Conservation (phyloP, 2,329 filamentous ascomycete species). For the Pseudopyrenochaeta lycopersici region DNA sequence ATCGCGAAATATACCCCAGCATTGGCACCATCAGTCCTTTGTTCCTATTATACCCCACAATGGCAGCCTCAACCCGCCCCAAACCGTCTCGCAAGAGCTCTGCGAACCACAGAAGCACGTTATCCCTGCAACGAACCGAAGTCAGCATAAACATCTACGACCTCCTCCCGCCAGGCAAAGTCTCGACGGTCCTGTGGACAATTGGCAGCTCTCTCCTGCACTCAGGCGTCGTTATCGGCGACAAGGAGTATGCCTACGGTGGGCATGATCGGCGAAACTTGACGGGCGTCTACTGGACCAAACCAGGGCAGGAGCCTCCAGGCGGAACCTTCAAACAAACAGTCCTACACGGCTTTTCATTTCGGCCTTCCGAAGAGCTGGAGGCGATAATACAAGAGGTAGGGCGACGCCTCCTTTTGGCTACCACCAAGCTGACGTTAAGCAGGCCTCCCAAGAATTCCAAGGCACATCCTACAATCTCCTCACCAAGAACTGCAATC, state of each 20-base stretch:
- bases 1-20: conserved; percentile 11
- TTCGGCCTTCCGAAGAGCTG: conserved; percentile 74
- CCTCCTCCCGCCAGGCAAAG: conserved; percentile 76
- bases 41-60: conserved; percentile 18
- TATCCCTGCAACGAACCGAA: conserved; percentile 76
- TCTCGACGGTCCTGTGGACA: conserved; percentile 81
- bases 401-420: background rate
- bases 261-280: conserved; percentile 75
- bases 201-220: conserved; percentile 81
- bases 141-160: conserved; percentile 82
- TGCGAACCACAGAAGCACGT: conserved; percentile 67
- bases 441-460: conserved; percentile 73
- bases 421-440: conserved; percentile 19
- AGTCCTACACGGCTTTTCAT: conserved; percentile 81
- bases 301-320: conserved; percentile 74
- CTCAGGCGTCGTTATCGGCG: conserved; percentile 82
- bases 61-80: conserved; percentile 43
- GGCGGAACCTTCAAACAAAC: conserved; percentile 79
- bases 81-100: conserved; percentile 54
- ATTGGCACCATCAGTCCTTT: conserved; percentile 8
- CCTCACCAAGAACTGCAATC: conserved; percentile 86
- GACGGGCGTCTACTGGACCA: conserved; percentile 86
- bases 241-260: conserved; percentile 84
- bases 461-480: conserved; percentile 81
- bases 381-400: conserved; percentile 70